phyloP scores from a whole-genome alignment of 2,329 filamentous ascomycete genomes.

The Talaromyces piceae region DNA sequence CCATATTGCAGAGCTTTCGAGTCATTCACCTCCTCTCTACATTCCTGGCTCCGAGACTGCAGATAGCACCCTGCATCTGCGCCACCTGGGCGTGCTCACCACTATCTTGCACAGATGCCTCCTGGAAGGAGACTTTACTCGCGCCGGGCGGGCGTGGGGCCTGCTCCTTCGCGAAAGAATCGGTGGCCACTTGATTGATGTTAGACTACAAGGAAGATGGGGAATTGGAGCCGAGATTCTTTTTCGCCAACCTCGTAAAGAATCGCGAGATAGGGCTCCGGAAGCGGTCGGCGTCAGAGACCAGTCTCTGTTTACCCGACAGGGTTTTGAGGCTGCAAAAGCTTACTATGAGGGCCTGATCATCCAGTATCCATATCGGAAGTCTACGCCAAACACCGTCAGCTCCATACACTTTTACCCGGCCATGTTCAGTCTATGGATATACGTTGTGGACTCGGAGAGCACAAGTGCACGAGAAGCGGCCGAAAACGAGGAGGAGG shows the following conservation, averaged over 20 bases:
- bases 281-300: slow-evolving; percentile 2
- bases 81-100: slow-evolving; percentile 60
- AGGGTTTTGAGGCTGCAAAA: slow-evolving; percentile 51
- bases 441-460: slow-evolving; percentile 64
- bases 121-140: slow-evolving; percentile 59
- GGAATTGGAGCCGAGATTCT: slow-evolving; percentile 78
- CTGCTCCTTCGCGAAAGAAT: slow-evolving; percentile 60
- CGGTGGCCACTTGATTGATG: slow-evolving; percentile 53
- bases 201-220: slow-evolving; percentile 67
- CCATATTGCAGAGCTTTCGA: slow-evolving; percentile 22
- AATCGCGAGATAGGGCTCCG: background rate
- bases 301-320: slow-evolving; percentile 32
- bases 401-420: slow-evolving; percentile 73
- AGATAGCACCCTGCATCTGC: slow-evolving; percentile 32
- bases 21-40: slow-evolving; percentile 28
- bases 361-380: slow-evolving; percentile 65
- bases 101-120: slow-evolving; percentile 67
- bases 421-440: slow-evolving; percentile 71
- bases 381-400: slow-evolving; percentile 49
- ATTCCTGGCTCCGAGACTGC: slow-evolving; percentile 24
- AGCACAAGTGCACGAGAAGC: slow-evolving; percentile 40
- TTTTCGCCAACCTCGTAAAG: slow-evolving; percentile 44
- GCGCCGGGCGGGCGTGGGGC: slow-evolving; percentile 68
- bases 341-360: slow-evolving; percentile 73
- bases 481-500: slow-evolving; percentile 24